Conservation (phyloP, 805 yeast genomes). For the Starmerella asiatica region DNA sequence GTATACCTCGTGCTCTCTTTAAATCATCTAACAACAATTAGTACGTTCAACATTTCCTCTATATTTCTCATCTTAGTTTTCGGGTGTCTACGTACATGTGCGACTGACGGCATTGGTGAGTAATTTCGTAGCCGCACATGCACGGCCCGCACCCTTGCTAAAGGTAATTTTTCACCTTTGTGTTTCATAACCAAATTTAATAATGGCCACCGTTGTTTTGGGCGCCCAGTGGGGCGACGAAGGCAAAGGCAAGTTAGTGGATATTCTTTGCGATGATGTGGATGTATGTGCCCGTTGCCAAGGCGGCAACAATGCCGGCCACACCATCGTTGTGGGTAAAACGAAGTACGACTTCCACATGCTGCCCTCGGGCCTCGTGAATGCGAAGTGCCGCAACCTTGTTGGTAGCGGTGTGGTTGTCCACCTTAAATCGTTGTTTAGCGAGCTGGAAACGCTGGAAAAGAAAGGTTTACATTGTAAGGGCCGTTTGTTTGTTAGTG, state of each 20-base stretch:
- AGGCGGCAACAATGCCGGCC: constrained; percentile 99
- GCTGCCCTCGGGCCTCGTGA: constrained; percentile 96
- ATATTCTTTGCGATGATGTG: constrained; percentile 81
- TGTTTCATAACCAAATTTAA: no score
- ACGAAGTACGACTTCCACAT: constrained; percentile 94
- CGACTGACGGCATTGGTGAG: no score
- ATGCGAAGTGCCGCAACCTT: constrained; percentile 77
- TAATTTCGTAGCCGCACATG: no score
- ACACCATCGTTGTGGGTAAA: constrained; percentile 84
- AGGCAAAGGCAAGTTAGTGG: constrained; percentile 97
- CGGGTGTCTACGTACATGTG: no score
- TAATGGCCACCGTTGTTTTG: constrained; percentile 79
- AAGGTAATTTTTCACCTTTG: no score
- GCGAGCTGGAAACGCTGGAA: constrained; percentile 70
- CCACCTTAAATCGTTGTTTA: constrained; percentile 84
- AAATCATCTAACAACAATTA: no score
- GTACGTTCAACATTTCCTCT: no score
- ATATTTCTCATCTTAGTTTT: no score
- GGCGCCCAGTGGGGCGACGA: constrained; percentile 99
- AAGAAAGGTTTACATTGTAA: constrained; percentile 62
- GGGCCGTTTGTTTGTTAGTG: constrained; percentile 71
- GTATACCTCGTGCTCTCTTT: no score
- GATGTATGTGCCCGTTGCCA: constrained; percentile 93
- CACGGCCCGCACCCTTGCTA: no score
- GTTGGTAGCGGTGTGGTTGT: constrained; percentile 95